These are phyloP conservation scores for Sisymbrium irio DNA, from an alignment of 345 rosid species.

Conservation along the genomic window DNA sequence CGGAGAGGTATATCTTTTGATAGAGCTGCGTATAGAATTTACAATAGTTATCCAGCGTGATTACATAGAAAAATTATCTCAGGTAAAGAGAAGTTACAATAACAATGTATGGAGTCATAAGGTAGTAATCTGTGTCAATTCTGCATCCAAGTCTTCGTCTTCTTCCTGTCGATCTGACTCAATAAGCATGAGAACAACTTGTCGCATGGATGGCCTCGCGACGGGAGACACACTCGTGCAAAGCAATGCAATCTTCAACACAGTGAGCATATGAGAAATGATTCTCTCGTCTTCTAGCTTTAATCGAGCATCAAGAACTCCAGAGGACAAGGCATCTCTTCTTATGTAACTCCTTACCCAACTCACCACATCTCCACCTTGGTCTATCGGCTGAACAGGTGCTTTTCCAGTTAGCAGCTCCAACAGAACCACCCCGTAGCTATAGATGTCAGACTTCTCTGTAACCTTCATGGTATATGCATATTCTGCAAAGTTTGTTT, in stretches of 20 bases:
- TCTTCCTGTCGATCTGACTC: slow-evolving; percentile 52
- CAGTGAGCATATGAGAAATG: slow-evolving; percentile 65
- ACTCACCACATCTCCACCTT: slow-evolving; percentile 84
- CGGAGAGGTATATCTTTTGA: background rate
- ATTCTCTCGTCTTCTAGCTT: slow-evolving; percentile 48
- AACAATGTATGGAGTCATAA: background rate
- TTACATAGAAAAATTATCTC: slow-evolving; percentile 10
- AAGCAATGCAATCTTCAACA: slow-evolving; percentile 67
- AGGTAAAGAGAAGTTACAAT: slow-evolving; percentile 2
- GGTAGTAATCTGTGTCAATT: background rate
- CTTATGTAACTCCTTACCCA: slow-evolving; percentile 69
- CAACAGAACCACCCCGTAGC: slow-evolving; percentile 86
- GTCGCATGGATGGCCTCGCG: slow-evolving; percentile 64
- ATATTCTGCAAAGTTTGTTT: slow-evolving; percentile 62
- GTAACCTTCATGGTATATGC: slow-evolving; percentile 96
- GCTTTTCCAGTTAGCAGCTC: slow-evolving; percentile 74
- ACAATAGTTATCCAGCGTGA: slow-evolving; percentile 7
- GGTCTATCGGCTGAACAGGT: slow-evolving; percentile 87
- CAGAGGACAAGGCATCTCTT: slow-evolving; percentile 51
- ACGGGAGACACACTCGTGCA: slow-evolving; percentile 71
- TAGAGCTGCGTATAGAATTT: background rate
- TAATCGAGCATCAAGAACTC: slow-evolving; percentile 56
- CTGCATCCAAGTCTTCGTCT: slow-evolving; percentile 11
- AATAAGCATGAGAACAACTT: slow-evolving; percentile 67
- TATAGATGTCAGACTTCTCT: slow-evolving; percentile 86